A percentile compares a stretch with the other conserved stretches of the same genome.
Conservation (phyloP, 768 basidiomycete genomes). For the Mycena venus region DNA sequence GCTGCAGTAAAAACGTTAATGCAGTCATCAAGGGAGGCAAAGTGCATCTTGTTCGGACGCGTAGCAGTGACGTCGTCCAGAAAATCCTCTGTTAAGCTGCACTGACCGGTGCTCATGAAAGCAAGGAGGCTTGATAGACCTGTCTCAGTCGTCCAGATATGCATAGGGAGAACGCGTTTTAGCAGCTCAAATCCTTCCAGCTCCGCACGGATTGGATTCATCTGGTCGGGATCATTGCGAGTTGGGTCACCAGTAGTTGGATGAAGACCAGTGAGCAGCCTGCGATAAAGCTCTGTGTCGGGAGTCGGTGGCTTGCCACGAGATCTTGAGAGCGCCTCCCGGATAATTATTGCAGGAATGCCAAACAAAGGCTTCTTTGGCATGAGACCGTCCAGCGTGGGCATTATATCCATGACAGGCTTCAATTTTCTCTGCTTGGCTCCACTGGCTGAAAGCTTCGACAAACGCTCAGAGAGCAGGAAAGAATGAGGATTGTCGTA, state of each 20-base stretch:
- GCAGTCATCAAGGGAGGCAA: neutral
- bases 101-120: conserved; percentile 29
- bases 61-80: neutral
- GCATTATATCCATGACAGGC: neutral
- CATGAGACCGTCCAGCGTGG: neutral
- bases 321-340: neutral
- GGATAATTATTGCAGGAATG: neutral
- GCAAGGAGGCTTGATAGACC: conserved; percentile 21
- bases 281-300: neutral
- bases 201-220: conserved; percentile 12
- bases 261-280: neutral
- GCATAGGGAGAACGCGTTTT: neutral
- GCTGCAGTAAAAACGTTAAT: neutral
- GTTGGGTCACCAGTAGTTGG: neutral
- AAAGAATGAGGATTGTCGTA: conserved; percentile 1
- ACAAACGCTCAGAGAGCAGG: neutral
- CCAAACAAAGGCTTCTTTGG: neutral
- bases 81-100: conserved; percentile 18
- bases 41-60: neutral
- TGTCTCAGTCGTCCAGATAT: neutral
- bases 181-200: neutral
- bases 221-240: conserved; percentile 4
- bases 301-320: neutral
- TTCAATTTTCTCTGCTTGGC: neutral
- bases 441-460: neutral